Conservation (phyloP, 2,329 filamentous ascomycete genomes). For the Fusarium falciforme region DNA sequence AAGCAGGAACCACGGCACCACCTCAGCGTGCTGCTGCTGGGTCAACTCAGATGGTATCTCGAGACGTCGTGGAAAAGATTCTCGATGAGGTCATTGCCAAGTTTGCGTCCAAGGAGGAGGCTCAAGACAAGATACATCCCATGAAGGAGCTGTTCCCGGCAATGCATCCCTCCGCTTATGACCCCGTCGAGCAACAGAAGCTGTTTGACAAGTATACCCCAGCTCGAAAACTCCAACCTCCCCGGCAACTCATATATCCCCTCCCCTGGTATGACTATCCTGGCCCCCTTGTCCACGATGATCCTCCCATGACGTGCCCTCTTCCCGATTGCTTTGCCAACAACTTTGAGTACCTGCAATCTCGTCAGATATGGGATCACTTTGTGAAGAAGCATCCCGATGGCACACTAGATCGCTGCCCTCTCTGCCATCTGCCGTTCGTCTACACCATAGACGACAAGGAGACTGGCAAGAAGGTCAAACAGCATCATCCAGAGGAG, state of each 20-base stretch:
- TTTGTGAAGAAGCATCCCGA: slow-evolving; percentile 12
- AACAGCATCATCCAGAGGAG: background rate
- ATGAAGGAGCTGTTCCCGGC: background rate
- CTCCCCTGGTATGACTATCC: slow-evolving; percentile 27
- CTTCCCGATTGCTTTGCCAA: background rate
- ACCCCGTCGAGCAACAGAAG: background rate
- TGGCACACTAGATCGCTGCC: background rate
- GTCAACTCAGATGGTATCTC: background rate
- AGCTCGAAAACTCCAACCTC: background rate
- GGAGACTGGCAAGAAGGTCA: background rate
- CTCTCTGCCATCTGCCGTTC: slow-evolving; percentile 33
- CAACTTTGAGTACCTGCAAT: slow-evolving; percentile 4
- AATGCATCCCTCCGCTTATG: background rate
- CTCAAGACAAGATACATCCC: too few species aligned
- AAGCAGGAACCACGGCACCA: background rate
- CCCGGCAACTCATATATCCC: slow-evolving; percentile 20
- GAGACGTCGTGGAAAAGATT: background rate
- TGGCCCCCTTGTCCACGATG: background rate
- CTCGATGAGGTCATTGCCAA: background rate
- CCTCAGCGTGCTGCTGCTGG: background rate
- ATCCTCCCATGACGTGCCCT: slow-evolving; percentile 22
- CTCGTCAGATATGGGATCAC: slow-evolving; percentile 25
- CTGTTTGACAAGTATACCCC: background rate
- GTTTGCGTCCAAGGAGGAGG: background rate
- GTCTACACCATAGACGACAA: background rate